Base-by-base conservation (phyloP, 805 yeast genomes). In the Wickerhamiella domercqiae region DNA sequence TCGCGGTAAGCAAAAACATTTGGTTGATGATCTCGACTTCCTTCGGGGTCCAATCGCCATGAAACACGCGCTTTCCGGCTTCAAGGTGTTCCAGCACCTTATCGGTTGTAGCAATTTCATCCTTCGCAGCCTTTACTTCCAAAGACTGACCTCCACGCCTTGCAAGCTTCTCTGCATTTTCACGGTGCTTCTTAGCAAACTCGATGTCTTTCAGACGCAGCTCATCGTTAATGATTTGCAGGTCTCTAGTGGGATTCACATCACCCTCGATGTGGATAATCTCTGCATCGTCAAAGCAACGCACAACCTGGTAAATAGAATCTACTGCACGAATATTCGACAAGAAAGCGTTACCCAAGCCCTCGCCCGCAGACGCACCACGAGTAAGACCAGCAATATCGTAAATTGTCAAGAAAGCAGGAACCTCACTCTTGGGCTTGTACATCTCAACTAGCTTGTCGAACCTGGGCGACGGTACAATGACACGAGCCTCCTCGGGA, bases 381-480 rank as follows among this genome's bases (percentile, higher is more conserved):
- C 82, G 82, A 47, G 97, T 87, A 58, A 90, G 70, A 61, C 98
- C 98, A 42, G 98, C 98, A 62, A 90, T 90, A 65, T 90, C 98
- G 55, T 81, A 84, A 41, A 90, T 75, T 41, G 96, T 87, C 61
- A 87, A 74, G 56, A 70, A 77, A 14, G 97, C 95, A 42, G 96
- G 96, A 42, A 87, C 84, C 56, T 74, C 74, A 50, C 79, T 71
- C 53, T 82, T 79, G 43, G 96, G 87, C 56, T 61, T 58, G 69
- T 83, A 90, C 52, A 78, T 62, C 36, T 71, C 71, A 52, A 71
- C 69, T 37, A 90, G 69, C 44, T 67, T 70, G 52, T 87, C 93
- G 53, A 90, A 75, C 59, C 94, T 75, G 44, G 78, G 71, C 43
- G 94, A 81, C 52, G 95, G 95, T 43, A 90, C 97, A 48, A 76